These are phyloP conservation scores for Penicillium chermesinum DNA, from an alignment of 495 filamentous ascomycete species.

Conservation along the genomic window DNA sequence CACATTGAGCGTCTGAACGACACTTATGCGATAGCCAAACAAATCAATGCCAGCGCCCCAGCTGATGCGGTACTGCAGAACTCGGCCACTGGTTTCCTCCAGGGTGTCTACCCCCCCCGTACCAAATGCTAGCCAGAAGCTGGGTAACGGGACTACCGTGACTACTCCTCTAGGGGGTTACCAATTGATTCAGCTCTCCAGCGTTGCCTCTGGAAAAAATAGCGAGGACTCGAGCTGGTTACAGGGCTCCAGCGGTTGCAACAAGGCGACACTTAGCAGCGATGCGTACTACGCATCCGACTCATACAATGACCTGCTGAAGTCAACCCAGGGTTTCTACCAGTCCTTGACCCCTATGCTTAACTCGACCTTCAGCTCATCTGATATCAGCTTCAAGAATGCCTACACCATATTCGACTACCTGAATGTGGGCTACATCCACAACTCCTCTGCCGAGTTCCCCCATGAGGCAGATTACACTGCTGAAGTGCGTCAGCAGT, in stretches of 20 bases:
- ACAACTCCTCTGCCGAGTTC: conserved; percentile 41
- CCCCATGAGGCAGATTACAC: conserved; percentile 25
- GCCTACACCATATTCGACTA: conserved; percentile 62
- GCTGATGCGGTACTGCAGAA: conserved; percentile 59
- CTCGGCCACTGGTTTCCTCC: conserved; percentile 52
- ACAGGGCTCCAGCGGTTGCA: conserved; percentile 54
- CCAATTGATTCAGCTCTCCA: conserved; percentile 53
- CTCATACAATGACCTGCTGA: conserved; percentile 49
- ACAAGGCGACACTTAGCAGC: conserved; percentile 59
- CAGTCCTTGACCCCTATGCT: conserved; percentile 54
- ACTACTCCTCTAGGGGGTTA: conserved; percentile 55
- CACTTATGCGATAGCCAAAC: conserved; percentile 51
- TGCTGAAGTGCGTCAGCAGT: conserved; percentile 28
- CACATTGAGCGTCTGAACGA: conserved; percentile 54
- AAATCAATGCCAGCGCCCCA: conserved; percentile 54
- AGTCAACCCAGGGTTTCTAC: conserved; percentile 61
- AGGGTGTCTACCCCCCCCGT: conserved; percentile 60
- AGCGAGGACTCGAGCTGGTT: conserved; percentile 57
- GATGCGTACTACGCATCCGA: conserved; percentile 64
- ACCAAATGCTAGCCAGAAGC: conserved; percentile 19
- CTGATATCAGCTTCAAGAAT: conserved; percentile 59
- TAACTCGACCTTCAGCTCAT: conserved; percentile 50
- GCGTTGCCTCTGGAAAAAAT: conserved; percentile 35
- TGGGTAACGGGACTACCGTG: conserved; percentile 50
- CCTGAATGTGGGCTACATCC: conserved; percentile 50